Base-by-base conservation (phyloP, 2,329 filamentous ascomycete species). In the Monosporascus sp. region DNA sequence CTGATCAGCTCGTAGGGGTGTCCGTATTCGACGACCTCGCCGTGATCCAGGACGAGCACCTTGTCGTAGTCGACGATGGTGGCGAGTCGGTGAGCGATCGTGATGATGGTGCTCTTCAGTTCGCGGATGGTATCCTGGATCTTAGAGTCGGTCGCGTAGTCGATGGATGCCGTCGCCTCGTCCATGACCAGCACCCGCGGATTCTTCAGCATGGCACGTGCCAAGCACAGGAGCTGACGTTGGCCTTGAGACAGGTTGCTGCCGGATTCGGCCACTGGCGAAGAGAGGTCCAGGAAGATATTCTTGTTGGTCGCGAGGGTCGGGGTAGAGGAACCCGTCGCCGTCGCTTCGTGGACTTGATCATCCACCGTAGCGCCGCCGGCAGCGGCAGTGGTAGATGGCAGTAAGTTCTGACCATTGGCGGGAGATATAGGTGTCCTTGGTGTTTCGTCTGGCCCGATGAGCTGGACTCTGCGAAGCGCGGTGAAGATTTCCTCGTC, bases 61-160 rank as follows among this genome's bases (percentile, higher is more conserved):
- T 96, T 96, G 74, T 99, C 94, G 66, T 97, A 99, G 69, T 99
- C 94, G 28, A 94, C 92, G 70, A 99, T 97, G 0, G 94, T 99
- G 68, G 96, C 91, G 59, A 99, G 78, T 18, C 94, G 85, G 72
- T 99, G 94, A 1, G 94, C 94, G 65, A 99, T 97, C 0, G 94
- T 97, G 68, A 97, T 89, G 55, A 95, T 96, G 0, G 94, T 99
- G 69, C 91, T 90, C 60, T 86, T 88, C 63, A 97, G 81, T 70
- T 96, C 89, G n/a, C 91, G 87, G 56, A 99, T 92, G 0, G 94
- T 97, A 64, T 90, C 91, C 72, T 99, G 94, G 61, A 99, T 97
- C 75, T 96, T 97, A 49, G 87, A 80, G 65, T 99, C 94, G 2
- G 94, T 99, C 5, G 86, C 88, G 72, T 97, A 97, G 73, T 99